A percentile compares a stretch with the other conserved stretches of the same genome.
Evolutionary conservation across 2,329 filamentous ascomycete genomes (phyloP).

Genomic region (Phoma sp.): DNA sequence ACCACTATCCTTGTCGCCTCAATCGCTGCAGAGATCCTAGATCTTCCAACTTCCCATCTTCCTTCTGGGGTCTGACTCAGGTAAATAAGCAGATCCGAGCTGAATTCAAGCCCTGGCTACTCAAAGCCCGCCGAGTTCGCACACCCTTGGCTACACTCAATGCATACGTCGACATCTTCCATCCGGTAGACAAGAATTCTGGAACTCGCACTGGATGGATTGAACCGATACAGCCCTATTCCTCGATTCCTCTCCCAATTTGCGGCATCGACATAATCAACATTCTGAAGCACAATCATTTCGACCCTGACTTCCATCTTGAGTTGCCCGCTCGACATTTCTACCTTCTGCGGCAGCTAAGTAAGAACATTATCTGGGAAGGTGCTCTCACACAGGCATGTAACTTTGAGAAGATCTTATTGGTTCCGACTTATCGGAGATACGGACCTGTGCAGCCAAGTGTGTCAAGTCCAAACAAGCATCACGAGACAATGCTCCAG

Average conservation of each 20-base stretch:
- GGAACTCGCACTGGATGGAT: neutral
- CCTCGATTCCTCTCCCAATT: neutral
- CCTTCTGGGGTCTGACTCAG: neutral
- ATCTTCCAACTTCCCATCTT: neutral
- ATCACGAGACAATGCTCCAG: neutral
- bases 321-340: neutral
- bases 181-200: neutral
- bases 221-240: neutral
- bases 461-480: neutral
- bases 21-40: too few relatives aligned
- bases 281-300: neutral
- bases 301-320: neutral
- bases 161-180: neutral
- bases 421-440: neutral
- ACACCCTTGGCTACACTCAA: neutral
- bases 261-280: neutral
- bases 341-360: neutral
- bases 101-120: neutral
- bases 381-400: neutral
- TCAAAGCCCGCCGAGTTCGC: neutral
- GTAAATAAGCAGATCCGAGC: neutral
- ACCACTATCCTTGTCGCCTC: neutral
- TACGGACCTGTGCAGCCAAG: neutral
- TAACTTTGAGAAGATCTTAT: neutral
- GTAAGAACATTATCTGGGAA: too few relatives aligned